phyloP scores from a whole-genome alignment of 2,329 filamentous ascomycete genomes.

The Trichoderma sp. region DNA sequence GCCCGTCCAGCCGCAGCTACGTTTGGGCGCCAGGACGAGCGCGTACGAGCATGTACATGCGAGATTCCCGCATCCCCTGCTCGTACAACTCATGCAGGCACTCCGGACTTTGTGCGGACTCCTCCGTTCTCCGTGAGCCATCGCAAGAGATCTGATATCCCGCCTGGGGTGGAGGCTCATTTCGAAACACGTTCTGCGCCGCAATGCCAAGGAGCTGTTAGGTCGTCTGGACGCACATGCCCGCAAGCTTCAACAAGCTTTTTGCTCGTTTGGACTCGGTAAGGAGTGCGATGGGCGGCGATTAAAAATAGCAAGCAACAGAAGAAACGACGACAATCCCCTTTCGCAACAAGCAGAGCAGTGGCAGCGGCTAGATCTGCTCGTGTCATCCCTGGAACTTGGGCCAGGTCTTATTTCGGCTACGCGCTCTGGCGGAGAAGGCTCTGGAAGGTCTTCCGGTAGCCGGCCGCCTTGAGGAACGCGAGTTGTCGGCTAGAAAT shows the following conservation, averaged over 20 bases:
- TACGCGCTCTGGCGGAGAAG: slow-evolving; percentile 9
- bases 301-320: background rate
- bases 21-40: background rate
- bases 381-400: slow-evolving; percentile 11
- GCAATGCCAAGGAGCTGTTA: slow-evolving; percentile 6
- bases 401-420: slow-evolving; percentile 18
- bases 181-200: slow-evolving; percentile 9
- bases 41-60: background rate
- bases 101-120: background rate
- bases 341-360: background rate
- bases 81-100: background rate
- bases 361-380: slow-evolving; percentile 10
- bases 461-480: slow-evolving; percentile 7
- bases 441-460: slow-evolving; percentile 2
- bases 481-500: background rate
- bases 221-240: background rate
- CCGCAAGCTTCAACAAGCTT: background rate
- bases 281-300: background rate
- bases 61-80: background rate
- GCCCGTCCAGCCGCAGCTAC: background rate
- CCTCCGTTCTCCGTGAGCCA: background rate
- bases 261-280: slow-evolving; percentile 8
- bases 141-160: slow-evolving; percentile 11
- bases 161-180: slow-evolving; percentile 9
- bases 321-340: background rate